Conservation (phyloP, 306 rosid genomes). For the Cyclanthera cordifolia region DNA sequence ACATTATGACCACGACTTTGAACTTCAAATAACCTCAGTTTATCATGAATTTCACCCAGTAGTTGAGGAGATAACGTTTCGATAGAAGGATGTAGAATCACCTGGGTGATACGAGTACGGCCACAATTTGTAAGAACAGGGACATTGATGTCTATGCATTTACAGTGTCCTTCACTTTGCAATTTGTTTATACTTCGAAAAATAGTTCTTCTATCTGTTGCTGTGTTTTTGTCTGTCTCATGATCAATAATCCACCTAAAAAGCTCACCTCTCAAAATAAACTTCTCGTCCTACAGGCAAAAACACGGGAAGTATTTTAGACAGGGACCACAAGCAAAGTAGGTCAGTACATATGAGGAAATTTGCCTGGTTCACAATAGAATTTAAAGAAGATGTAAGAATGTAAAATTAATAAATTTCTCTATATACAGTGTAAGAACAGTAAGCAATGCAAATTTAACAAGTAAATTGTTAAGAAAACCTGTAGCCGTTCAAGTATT, state of each 20-base stretch:
- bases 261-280: constrained; percentile 59
- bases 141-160: constrained; percentile 42
- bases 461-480: constrained; percentile 22
- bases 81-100: constrained; percentile 70
- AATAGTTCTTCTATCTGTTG: constrained; percentile 61
- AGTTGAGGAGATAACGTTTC: constrained; percentile 49
- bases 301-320: constrained; percentile 7
- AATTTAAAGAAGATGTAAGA: not conserved
- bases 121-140: constrained; percentile 64
- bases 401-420: not conserved
- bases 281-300: constrained; percentile 53
- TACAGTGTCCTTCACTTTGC: constrained; percentile 58
- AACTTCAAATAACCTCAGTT: constrained; percentile 55
- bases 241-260: constrained; percentile 58
- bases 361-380: not conserved
- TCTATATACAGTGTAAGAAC: not conserved
- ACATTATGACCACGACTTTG: constrained; percentile 40
- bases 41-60: constrained; percentile 61
- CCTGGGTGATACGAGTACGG: constrained; percentile 28
- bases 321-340: not conserved
- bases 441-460: not conserved
- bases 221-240: constrained; percentile 56
- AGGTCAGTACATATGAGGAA: not conserved
- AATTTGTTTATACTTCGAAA: constrained; percentile 57
- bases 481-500: constrained; percentile 73